Evolutionary conservation across 352 stramenopile genomes (phyloP).

Genomic region (Phytophthora macrochlamydospora): DNA sequence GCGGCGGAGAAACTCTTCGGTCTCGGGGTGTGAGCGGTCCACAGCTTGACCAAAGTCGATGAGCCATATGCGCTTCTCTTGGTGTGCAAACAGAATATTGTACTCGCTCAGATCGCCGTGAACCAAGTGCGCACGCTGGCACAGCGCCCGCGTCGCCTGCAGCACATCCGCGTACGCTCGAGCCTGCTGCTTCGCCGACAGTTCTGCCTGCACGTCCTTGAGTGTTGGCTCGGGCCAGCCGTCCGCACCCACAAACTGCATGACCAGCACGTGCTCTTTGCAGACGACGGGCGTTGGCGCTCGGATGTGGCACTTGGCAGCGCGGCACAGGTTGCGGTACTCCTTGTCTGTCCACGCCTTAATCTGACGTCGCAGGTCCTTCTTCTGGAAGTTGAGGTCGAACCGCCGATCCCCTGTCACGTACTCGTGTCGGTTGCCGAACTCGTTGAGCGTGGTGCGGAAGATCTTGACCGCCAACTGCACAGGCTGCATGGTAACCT

Average conservation of each 20-base stretch:
- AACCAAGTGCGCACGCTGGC: constrained; percentile 58
- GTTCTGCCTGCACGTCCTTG: constrained; percentile 51
- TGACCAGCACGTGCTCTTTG: constrained; percentile 76
- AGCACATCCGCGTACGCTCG: constrained; percentile 65
- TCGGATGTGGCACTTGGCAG: constrained; percentile 49
- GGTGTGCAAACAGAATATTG: constrained; percentile 85
- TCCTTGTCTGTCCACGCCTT: constrained; percentile 82
- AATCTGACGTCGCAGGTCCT: constrained; percentile 69
- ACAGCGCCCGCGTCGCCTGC: constrained; percentile 49
- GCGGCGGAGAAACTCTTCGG: constrained; percentile 62
- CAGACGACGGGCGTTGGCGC: constrained; percentile 49
- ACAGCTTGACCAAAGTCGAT: constrained; percentile 94
- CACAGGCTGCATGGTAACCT: constrained; percentile 40
- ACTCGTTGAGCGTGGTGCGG: constrained; percentile 84
- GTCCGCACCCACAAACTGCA: constrained; percentile 68
- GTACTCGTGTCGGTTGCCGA: constrained; percentile 83
- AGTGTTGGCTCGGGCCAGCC: constrained; percentile 70
- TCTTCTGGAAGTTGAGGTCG: constrained; percentile 77
- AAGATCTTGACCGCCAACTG: constrained; percentile 82
- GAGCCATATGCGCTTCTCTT: constrained; percentile 74
- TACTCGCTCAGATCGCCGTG: constrained; percentile 85
- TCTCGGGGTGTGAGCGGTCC: constrained; percentile 78
- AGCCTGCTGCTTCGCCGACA: constrained; percentile 58
- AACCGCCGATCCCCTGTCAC: constrained; percentile 79
- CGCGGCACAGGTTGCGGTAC: constrained; percentile 65